Conservation (phyloP, 345 rosid genomes). For the Noccaea bulbosa region DNA sequence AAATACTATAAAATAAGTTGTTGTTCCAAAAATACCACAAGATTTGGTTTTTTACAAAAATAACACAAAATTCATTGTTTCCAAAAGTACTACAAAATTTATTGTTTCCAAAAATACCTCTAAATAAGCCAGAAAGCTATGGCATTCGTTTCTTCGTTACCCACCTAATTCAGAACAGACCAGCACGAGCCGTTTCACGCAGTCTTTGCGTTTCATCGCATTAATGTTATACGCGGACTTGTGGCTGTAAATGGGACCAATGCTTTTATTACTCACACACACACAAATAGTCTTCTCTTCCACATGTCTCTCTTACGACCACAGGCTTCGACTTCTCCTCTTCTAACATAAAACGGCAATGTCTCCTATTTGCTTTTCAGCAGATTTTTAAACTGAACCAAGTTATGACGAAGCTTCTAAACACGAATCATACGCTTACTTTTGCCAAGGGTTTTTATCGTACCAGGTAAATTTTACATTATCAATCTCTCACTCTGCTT, state of each 20-base stretch:
- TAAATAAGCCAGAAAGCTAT: background rate
- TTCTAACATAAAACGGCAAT: conserved; percentile 14
- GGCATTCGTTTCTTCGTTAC: background rate
- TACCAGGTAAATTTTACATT: conserved; percentile 24
- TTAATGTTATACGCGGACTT: background rate
- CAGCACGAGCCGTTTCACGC: conserved; percentile 26
- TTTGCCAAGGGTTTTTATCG: conserved; percentile 24
- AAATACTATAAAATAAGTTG: too few relatives aligned
- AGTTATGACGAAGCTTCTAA: conserved; percentile 32
- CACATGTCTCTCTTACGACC: conserved; percentile 30
- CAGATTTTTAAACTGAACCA: background rate
- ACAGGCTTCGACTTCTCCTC: conserved; percentile 13
- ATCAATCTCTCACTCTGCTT: background rate
- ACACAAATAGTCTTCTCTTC: background rate
- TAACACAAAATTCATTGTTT: too few relatives aligned
- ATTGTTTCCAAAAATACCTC: too few relatives aligned
- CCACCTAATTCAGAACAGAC: background rate
- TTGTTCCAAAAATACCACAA: too few relatives aligned
- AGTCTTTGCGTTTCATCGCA: conserved; percentile 9
- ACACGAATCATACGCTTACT: conserved; percentile 15
- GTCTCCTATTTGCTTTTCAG: conserved; percentile 16
- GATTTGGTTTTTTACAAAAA: too few relatives aligned
- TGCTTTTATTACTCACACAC: conserved; percentile 15
- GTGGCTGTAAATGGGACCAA: conserved; percentile 26
- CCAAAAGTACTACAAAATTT: too few relatives aligned